phyloP scores from a whole-genome alignment of 495 filamentous ascomycete genomes.

The Penicillium crystallinum region DNA sequence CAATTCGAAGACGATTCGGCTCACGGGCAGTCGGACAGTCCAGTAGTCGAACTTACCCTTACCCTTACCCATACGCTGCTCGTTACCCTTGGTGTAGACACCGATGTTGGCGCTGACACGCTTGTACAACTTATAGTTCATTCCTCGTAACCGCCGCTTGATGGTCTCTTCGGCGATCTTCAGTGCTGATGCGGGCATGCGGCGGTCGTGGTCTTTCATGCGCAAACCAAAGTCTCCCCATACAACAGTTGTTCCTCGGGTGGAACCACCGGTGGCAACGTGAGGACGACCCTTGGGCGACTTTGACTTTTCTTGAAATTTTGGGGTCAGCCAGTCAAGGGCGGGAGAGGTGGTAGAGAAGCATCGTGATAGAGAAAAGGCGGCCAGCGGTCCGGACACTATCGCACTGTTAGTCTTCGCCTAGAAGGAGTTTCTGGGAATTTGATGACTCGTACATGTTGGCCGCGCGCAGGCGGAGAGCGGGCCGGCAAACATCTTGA shows the following conservation, averaged over 20 bases:
- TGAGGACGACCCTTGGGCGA: conserved; percentile 86
- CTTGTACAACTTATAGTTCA: conserved; percentile 90
- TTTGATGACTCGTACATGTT: conserved; percentile 25
- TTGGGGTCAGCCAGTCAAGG: conserved; percentile 76
- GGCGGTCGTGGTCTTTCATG: conserved; percentile 87
- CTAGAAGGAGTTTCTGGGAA: conserved; percentile 8
- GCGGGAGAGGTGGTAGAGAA: conserved; percentile 68
- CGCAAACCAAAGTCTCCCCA: conserved; percentile 97
- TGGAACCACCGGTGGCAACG: conserved; percentile 84
- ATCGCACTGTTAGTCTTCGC: conserved; percentile 21
- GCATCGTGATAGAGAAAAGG: conserved; percentile 44
- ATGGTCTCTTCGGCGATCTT: conserved; percentile 91
- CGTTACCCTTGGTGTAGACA: conserved; percentile 92
- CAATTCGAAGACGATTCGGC: conserved; percentile 85
- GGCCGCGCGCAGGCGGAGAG: conserved; percentile 34
- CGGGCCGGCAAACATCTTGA: conserved; percentile 36
- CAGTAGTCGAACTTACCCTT: conserved; percentile 97
- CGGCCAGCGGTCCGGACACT: conserved; percentile 31
- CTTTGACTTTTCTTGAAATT: conserved; percentile 66
- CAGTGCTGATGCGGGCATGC: conserved; percentile 80
- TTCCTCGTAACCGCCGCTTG: conserved; percentile 77
- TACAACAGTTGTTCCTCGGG: conserved; percentile 86
- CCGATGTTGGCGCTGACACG: conserved; percentile 86
- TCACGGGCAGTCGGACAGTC: conserved; percentile 81
- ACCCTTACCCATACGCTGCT: conserved; percentile 97